phyloP scores from a whole-genome alignment of 306 rosid species.

The Ormosia emarginata region DNA sequence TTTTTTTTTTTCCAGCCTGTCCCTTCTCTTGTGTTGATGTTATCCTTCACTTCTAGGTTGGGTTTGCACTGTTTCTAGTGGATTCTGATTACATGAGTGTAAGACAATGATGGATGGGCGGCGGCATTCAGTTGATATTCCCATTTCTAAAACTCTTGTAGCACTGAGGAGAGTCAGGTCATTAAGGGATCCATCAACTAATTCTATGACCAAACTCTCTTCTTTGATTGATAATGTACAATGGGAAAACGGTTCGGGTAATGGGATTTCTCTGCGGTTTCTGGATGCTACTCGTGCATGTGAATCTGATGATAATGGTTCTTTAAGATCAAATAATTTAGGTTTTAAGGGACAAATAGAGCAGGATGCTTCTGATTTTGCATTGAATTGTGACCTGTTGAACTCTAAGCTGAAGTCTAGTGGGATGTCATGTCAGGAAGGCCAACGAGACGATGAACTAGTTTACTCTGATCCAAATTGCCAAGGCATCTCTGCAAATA shows the following conservation, averaged over 20 bases:
- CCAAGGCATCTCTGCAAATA: conserved; percentile 16
- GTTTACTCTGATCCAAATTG: conserved; percentile 21
- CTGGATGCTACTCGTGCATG: conserved; percentile 33
- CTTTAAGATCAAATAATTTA: conserved; percentile 27
- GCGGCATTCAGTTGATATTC: conserved; percentile 84
- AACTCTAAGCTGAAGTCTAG: conserved; percentile 33
- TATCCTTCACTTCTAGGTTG: conserved; percentile 21
- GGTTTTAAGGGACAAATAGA: conserved; percentile 29
- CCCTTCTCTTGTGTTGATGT: neutral
- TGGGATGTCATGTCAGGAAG: conserved; percentile 20
- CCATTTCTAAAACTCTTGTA: conserved; percentile 71
- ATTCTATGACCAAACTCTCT: conserved; percentile 60
- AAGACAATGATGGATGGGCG: conserved; percentile 61
- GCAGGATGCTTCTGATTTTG: conserved; percentile 34
- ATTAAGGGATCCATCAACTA: conserved; percentile 83
- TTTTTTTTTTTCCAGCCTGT: neutral
- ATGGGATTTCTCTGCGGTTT: conserved; percentile 55
- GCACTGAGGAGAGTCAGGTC: conserved; percentile 88
- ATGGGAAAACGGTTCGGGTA: conserved; percentile 64
- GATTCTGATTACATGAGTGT: conserved; percentile 12
- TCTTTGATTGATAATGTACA: conserved; percentile 54
- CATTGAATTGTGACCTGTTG: conserved; percentile 18
- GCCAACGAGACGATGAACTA: conserved; percentile 30
- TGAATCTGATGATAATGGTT: conserved; percentile 30
- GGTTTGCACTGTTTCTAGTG: conserved; percentile 1